These are phyloP conservation scores for Clavispora carvajalis DNA, from an alignment of 805 yeast genomes.

Conservation along the genomic window DNA sequence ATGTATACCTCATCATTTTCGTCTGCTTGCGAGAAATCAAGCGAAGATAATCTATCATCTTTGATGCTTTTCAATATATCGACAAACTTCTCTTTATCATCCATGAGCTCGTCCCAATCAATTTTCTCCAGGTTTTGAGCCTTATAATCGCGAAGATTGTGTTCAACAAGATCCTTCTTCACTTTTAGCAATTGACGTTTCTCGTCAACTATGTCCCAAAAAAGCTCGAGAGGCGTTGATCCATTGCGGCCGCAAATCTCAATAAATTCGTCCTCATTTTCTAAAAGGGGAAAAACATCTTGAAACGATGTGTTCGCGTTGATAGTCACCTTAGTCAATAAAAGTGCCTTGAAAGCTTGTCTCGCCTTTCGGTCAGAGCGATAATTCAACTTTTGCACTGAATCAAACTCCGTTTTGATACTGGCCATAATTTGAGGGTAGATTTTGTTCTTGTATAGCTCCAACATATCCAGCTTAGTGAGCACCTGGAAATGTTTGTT, in stretches of 20 bases:
- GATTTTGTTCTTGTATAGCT: constrained; percentile 40
- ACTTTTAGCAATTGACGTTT: constrained; percentile 51
- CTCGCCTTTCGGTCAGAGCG: constrained; percentile 64
- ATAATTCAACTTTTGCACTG: constrained; percentile 36
- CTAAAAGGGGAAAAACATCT: constrained; percentile 46
- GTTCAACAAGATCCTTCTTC: constrained; percentile 55
- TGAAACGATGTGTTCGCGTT: constrained; percentile 55
- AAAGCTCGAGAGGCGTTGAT: constrained; percentile 70
- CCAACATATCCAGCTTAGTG: constrained; percentile 55
- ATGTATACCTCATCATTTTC: constrained; percentile 21
- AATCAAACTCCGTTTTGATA: constrained; percentile 18
- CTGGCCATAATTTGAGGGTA: constrained; percentile 22
- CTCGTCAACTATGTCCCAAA: constrained; percentile 68
- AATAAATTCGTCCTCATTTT: constrained; percentile 52
- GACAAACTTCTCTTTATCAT: constrained; percentile 16
- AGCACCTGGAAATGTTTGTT: constrained; percentile 51
- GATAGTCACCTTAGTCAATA: constrained; percentile 38
- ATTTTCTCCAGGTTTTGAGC: constrained; percentile 7
- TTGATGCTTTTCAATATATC: constrained; percentile 13
- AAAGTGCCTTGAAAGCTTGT: constrained; percentile 46
- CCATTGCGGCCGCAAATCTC: constrained; percentile 71
- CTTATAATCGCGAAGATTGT: constrained; percentile 35
- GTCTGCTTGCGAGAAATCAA: constrained; percentile 14
- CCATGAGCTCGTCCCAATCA: constrained; percentile 14
- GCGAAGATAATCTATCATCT: constrained; percentile 25